Base-by-base conservation (phyloP, 2,329 filamentous ascomycete genomes). In the Microdochium trichocladiopsis region DNA sequence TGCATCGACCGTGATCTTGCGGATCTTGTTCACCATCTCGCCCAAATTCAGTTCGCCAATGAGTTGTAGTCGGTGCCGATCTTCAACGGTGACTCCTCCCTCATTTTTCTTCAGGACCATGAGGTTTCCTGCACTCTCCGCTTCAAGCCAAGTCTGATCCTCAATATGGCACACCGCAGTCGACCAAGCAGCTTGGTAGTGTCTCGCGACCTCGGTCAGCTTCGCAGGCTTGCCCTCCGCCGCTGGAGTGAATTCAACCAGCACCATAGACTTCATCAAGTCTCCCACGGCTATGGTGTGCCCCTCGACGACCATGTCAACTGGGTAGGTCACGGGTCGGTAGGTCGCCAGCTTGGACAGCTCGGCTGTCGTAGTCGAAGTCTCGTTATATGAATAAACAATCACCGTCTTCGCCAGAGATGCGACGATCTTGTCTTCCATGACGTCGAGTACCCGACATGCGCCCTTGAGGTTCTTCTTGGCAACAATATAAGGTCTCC, bases 1-100 rank as follows among this genome's bases (percentile, higher is more conserved):
- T 2, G 83, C 75, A 25, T 82, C 77, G 10, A 95, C 82, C 51
- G 86, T 77, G 18, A 97, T 81, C 25, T 82, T 82, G 22, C 86
- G 81, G 52, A 97, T 95, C 28, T 84, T 81, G 64, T 99, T 99
- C 52, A 97, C 90, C 80, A 94, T 90, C 67, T 99, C 93, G 1
- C 94, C 92, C 10, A 99, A 75, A 47, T 87, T 84, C 56, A 97
- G 83, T 68, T 96, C 92, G 54, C 87, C 86, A 1, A 83, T 89
- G 4, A 91, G 76, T 43, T 89, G 79, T 58, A 97, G 71, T 25
- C 83, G 77, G 49, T 79, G 79, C 54, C 78, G 80, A 60, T 96
- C 90, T 50, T 94, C 86, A 1, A 80, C 78, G 0, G 85, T 90
- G 1, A 90, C 84, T 0, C 88, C 90, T 2, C 84, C 77, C 2